Base-by-base conservation (phyloP, 1,284 basidiomycete species). In the Grifola frondosa region DNA sequence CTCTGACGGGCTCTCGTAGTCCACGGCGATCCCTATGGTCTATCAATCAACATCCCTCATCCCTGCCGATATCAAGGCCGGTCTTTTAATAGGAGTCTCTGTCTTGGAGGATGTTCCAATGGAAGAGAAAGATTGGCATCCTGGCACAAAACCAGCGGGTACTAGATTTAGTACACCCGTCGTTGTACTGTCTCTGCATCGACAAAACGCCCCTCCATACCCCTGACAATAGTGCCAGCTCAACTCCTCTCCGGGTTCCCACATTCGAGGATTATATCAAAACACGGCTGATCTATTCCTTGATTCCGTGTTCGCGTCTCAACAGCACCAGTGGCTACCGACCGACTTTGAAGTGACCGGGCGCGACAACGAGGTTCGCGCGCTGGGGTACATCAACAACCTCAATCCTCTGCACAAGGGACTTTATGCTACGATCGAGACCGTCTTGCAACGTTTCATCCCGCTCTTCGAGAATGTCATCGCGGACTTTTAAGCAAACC, bases 21-120 rank as follows among this genome's bases (percentile, higher is more conserved):
- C n/a, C 6, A 40, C 19, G n/a, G n/a, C 24, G 17, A 40, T 67
- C 70, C 22, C 71, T 76, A 22, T 78, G 74, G 73, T 44, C 6
- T 43, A 37, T 25, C 69, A 78, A 49, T 68, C 69, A 2, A 16
- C 21, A 4, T 20, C 17, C 25, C 33, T 35, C 33, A 23, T 35
- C 11, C 33, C 20, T 6, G 2, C 4, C 7, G 6, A 5, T 3
- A 16, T 37, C 5, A 28, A 37, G 23, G 7, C 30, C 6, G n/a
- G n/a, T 13, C 36, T 44, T 15, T 15, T 44, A 6, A 19, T 13
- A 7, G 13, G 34, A 3, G 36, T 28, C 11, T n/a, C 16, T 33
- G 43, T 20, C 42, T 24, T 50, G 24, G 48, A 47, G 22, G 20
- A 37, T 16, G 38, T 46, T 5, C 50, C 47, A 3, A 38, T 44